Percentiles rank a stretch among this genome's conserved stretches.
Conservation (phyloP, 495 filamentous ascomycete species). For the Amniculicola lignicola region DNA sequence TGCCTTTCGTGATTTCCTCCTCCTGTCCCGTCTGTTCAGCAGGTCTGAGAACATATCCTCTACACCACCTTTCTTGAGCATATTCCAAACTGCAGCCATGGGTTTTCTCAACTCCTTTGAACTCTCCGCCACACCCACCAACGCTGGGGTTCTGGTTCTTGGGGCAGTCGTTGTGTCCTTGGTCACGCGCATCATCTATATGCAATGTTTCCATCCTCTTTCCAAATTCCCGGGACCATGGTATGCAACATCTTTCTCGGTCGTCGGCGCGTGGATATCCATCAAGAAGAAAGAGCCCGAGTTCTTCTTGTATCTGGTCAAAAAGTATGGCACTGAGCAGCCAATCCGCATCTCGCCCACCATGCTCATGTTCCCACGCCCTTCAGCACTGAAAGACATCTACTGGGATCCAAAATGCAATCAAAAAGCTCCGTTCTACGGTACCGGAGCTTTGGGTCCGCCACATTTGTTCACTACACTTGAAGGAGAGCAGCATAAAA, state of each 20-base stretch:
- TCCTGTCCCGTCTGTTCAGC: neutral
- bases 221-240: slow-evolving; percentile 24
- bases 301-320: slow-evolving; percentile 22
- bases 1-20: neutral
- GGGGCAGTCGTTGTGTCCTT: neutral
- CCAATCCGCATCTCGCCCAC: slow-evolving; percentile 26
- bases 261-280: slow-evolving; percentile 9
- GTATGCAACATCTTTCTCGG: slow-evolving; percentile 17
- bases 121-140: neutral
- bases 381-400: slow-evolving; percentile 23
- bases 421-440: neutral
- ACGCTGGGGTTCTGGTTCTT: neutral
- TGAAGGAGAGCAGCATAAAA: slow-evolving; percentile 13
- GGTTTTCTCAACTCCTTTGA: neutral
- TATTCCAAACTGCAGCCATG: neutral
- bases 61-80: neutral
- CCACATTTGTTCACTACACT: slow-evolving; percentile 21
- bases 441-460: slow-evolving; percentile 12
- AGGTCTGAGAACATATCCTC: neutral
- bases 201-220: slow-evolving; percentile 18
- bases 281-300: slow-evolving; percentile 16
- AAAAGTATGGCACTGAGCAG: slow-evolving; percentile 18
- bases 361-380: slow-evolving; percentile 17
- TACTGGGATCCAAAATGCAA: slow-evolving; percentile 26
- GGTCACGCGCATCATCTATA: slow-evolving; percentile 9